Conservation (phyloP, 768 basidiomycete species). For the Leccinum uliginosum region DNA sequence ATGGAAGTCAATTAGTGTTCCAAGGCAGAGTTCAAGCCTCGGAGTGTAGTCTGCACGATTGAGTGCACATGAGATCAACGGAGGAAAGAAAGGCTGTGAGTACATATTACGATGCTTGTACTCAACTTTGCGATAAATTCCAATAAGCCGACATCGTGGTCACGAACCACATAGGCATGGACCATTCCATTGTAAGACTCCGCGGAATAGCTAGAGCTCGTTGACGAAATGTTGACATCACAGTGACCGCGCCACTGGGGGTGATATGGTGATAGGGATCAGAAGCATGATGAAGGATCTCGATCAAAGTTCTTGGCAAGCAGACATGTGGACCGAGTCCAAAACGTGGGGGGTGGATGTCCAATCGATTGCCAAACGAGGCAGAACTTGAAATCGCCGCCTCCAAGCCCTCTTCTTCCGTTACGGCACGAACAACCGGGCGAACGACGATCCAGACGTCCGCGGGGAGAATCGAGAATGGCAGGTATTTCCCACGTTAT, state of each 20-base stretch:
- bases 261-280: not conserved
- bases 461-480: not conserved
- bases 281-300: not conserved
- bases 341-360: not conserved
- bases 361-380: not conserved
- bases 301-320: not conserved
- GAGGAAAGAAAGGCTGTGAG: not conserved
- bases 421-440: not conserved
- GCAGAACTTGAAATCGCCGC: not conserved
- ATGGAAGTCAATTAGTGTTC: not conserved
- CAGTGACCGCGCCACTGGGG: not conserved
- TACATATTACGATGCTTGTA: not conserved
- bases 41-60: not conserved
- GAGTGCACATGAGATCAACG: not conserved
- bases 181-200: not conserved
- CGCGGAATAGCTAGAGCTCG: not conserved
- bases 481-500: slow-evolving; percentile 14
- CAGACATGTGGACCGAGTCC: not conserved
- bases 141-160: not conserved
- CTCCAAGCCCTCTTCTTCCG: not conserved
- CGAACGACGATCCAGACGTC: too few relatives aligned
- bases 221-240: not conserved
- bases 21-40: not conserved
- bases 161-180: not conserved
- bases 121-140: not conserved